phyloP scores from a whole-genome alignment of 179 eudicot genomes.

The Drosera spatulata region DNA sequence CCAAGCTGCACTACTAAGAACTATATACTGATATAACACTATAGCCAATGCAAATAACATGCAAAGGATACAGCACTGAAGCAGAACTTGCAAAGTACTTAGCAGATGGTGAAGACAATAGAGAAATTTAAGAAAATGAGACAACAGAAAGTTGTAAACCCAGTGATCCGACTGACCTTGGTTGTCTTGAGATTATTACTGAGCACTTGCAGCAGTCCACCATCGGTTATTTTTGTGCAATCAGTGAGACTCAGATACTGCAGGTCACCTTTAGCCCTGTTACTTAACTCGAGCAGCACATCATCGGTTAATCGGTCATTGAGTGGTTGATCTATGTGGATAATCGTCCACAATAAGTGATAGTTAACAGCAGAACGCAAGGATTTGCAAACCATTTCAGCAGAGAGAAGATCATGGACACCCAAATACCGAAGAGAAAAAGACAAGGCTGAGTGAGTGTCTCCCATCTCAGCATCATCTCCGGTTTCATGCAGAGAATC shows the following conservation, averaged over 20 bases:
- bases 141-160: too few relatives aligned
- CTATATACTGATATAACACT: too few relatives aligned
- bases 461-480: constrained; percentile 20
- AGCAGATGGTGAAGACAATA: neutral
- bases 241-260: constrained; percentile 62
- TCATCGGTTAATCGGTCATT: constrained; percentile 59
- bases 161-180: constrained; percentile 38
- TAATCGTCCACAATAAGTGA: constrained; percentile 67
- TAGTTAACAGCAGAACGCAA: constrained; percentile 32
- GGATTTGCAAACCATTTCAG: constrained; percentile 72
- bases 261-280: constrained; percentile 65
- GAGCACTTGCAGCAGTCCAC: constrained; percentile 49
- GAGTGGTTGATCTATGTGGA: constrained; percentile 53
- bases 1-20: too few relatives aligned
- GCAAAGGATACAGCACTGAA: too few relatives aligned
- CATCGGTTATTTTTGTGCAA: constrained; percentile 66
- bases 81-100: neutral
- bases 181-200: constrained; percentile 46
- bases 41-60: too few relatives aligned
- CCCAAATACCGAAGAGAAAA: constrained; percentile 61
- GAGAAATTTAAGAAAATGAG: neutral
- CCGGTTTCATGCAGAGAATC: constrained; percentile 7
- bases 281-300: constrained; percentile 42
- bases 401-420: constrained; percentile 53
- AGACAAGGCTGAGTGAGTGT: constrained; percentile 44